These are phyloP conservation scores for Lycium barbarum DNA, from an alignment of 257 asterid genomes.

Conservation along the genomic window DNA sequence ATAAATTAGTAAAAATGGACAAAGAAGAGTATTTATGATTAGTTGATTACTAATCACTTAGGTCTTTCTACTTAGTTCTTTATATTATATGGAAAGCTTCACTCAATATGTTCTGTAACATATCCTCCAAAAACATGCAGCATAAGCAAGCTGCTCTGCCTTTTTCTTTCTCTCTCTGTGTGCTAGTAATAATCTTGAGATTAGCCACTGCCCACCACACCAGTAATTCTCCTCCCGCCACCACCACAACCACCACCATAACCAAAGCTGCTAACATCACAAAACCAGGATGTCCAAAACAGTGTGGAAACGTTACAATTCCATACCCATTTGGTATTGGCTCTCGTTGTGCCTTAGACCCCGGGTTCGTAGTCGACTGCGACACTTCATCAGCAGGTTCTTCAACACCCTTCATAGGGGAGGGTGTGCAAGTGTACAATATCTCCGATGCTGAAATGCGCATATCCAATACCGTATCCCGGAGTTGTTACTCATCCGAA, in stretches of 20 bases:
- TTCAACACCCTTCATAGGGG: slow-evolving; percentile 45
- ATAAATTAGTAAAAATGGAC: no score
- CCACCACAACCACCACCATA: slow-evolving; percentile 19
- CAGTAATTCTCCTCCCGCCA: background rate
- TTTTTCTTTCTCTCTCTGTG: slow-evolving; percentile 21
- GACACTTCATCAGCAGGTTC: slow-evolving; percentile 40
- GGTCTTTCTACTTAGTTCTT: background rate
- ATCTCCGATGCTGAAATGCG: slow-evolving; percentile 64
- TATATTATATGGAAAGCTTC: background rate
- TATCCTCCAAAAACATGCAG: background rate
- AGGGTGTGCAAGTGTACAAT: slow-evolving; percentile 36
- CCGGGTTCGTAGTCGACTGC: slow-evolving; percentile 51
- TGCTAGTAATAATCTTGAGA: slow-evolving; percentile 34
- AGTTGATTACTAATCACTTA: no score
- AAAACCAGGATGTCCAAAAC: slow-evolving; percentile 45
- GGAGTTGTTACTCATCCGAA: background rate
- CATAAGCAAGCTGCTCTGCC: background rate
- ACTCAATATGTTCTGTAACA: background rate
- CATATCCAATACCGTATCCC: slow-evolving; percentile 51
- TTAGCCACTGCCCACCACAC: slow-evolving; percentile 34
- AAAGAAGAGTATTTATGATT: no score
- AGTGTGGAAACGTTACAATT: slow-evolving; percentile 48
- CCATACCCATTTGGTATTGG: slow-evolving; percentile 57
- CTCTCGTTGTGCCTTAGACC: slow-evolving; percentile 42
- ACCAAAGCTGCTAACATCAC: slow-evolving; percentile 41